Base-by-base conservation (phyloP, 78 protist genomes). In the Paulinella micropora region DNA sequence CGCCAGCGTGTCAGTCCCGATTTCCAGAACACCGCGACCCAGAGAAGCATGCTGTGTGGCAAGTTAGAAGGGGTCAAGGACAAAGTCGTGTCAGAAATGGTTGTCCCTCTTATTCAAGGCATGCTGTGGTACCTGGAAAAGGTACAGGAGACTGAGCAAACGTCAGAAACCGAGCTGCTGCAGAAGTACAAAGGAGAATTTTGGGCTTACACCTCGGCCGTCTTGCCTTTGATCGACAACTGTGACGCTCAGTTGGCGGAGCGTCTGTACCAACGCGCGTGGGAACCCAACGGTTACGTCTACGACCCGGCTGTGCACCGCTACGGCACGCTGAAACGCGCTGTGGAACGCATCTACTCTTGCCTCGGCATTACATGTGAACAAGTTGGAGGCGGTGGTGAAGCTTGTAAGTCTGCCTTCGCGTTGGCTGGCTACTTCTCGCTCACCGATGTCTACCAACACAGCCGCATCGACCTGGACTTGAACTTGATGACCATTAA, bases 31-130 rank as follows among this genome's bases (percentile, higher is more conserved):
- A 81, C 26, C 39, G 37, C n/a, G 0, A n/a, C n/a, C n/a, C n/a
- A n/a, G n/a, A n/a, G n/a, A n/a, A n/a, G n/a, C n/a, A n/a, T n/a
- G n/a, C n/a, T n/a, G n/a, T n/a, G n/a, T n/a, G n/a, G n/a, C n/a
- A n/a, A n/a, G n/a, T n/a, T n/a, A n/a, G n/a, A n/a, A n/a, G 39
- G 26, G 83, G 51, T 67, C 35, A 26, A 6, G 2, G 83, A 51
- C 39, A 0, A 39, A 1, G 34, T 67, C 39, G 39, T 67, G 37
- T 0, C 3, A 26, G 37, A 40, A 31, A 87, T 87, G 89, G 2
- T 29, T 9, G 79, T 86, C 6, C 81, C 81, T 9, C 64, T 86
- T 37, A 26, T 86, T 1, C 89, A 87, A 31, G 89, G 89, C 69
- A 2, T 81, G 83, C 0, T 87, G 6, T 23, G 89, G 2, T 87